Evolutionary conservation across 257 asterid species (phyloP), one percentile per base, ranked within the genome.

Genomic region (Salvia miltiorrhiza): DNA sequence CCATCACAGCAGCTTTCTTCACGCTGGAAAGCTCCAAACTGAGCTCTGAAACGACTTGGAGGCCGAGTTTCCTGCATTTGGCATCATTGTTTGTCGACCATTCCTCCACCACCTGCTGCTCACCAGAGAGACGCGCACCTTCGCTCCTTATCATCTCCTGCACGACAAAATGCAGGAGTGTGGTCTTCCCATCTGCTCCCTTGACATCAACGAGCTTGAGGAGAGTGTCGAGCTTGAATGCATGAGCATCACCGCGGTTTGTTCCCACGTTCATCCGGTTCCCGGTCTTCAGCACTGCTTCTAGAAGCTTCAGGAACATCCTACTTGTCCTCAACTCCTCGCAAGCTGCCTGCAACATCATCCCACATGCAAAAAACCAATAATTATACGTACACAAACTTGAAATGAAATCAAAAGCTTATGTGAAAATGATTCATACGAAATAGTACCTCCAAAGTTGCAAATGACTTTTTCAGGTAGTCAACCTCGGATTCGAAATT

Each of bases 201-300:
- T 94, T 94, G 28, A 94, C 88, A 61, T 94, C 97, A 4, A 83
- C 95, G 5, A 93, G 95, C 80, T 93, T 93, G 75, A 90, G 94
- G 70, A 93, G 97, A 0, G 99, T 91, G 81, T 94, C 99, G 35
- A 94, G 97, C 78, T 94, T 94, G 86, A 91, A 94, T 0, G 97
- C 99, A 50, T 86, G 97, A 10, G 99, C 99, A 78, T 91, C 96
- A 0, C 99, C 99, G 0, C 97, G 87, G 41, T 93, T 87, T 13
- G 99, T 93, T 70, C 99, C 99, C 20, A 93, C 97, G 24, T 93
- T 93, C 99, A 93, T 93, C 48, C 99, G 90, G 67, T 94, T 94
- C 35, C 97, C 97, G 0, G 99, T 94, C 77, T 89, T 91, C 73
- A 91, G 69, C 43, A 94, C 99, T n/a, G 99, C 97, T 80, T 94